phyloP scores from a whole-genome alignment of 169 alveolate genomes.

The Plasmodium coatneyi region DNA sequence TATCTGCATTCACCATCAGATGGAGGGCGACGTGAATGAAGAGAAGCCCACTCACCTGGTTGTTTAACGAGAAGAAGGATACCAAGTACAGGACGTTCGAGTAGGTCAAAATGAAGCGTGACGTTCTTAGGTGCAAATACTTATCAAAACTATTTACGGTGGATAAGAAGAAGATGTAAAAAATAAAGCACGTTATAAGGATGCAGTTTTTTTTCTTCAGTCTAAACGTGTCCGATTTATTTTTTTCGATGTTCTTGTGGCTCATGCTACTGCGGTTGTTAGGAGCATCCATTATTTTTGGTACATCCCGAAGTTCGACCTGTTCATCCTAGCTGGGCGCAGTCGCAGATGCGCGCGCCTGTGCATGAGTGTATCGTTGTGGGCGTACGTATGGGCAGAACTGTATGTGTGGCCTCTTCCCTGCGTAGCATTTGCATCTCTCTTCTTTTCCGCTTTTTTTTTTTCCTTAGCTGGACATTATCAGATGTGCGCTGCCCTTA shows the following conservation, averaged over 20 bases:
- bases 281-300: slow-evolving; percentile 30
- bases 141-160: slow-evolving; percentile 46
- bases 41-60: slow-evolving; percentile 37
- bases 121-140: slow-evolving; percentile 45
- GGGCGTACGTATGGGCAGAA: not conserved
- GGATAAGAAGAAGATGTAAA: slow-evolving; percentile 53
- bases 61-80: slow-evolving; percentile 25
- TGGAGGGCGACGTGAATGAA: not conserved
- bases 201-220: slow-evolving; percentile 16
- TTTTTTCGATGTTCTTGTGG: slow-evolving; percentile 3
- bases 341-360: not conserved
- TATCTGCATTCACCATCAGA: not conserved
- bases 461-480: not conserved
- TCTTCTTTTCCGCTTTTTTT: not conserved
- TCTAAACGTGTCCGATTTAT: not conserved
- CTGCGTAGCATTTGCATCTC: not conserved
- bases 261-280: not conserved
- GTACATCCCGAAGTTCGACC: not conserved
- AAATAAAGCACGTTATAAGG: slow-evolving; percentile 48
- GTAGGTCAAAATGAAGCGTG: slow-evolving; percentile 40
- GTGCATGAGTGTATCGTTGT: not conserved
- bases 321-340: not conserved
- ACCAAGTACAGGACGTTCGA: slow-evolving; percentile 45
- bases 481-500: not conserved
- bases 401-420: not conserved